Evolutionary conservation across 345 rosid genomes (phyloP).

Genomic region (Rhodamnia rubescens): DNA sequence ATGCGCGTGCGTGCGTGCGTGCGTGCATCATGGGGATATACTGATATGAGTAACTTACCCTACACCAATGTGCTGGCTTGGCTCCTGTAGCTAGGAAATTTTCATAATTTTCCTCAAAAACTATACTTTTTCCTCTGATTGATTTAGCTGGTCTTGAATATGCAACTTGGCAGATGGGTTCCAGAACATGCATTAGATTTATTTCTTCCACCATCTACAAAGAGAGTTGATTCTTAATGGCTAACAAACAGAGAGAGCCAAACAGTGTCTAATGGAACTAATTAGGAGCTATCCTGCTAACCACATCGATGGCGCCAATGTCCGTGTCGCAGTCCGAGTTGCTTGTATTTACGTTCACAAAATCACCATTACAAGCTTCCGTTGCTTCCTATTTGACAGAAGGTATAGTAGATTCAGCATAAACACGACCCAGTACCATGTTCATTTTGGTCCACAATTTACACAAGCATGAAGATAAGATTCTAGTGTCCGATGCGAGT

Average conservation of each 20-base stretch:
- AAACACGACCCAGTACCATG: not conserved
- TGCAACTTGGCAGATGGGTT: slow-evolving; percentile 21
- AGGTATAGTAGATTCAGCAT: not conserved
- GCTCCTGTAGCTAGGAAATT: slow-evolving; percentile 3
- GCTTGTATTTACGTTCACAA: slow-evolving; percentile 12
- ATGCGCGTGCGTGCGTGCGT: not conserved
- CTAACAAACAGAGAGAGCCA: not conserved
- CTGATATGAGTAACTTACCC: slow-evolving; percentile 6
- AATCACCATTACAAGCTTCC: slow-evolving; percentile 14
- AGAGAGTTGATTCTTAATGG: not conserved
- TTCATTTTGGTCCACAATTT: not conserved
- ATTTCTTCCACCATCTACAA: slow-evolving; percentile 16
- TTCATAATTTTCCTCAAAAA: slow-evolving; percentile 6
- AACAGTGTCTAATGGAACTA: not conserved
- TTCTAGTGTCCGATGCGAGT: not conserved
- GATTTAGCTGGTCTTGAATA: slow-evolving; percentile 1
- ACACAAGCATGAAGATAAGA: not conserved
- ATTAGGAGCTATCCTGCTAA: not conserved
- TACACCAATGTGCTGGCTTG: slow-evolving; percentile 15
- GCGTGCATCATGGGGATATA: not conserved
- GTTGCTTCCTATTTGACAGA: not conserved
- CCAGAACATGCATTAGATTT: slow-evolving; percentile 20
- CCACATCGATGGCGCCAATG: slow-evolving; percentile 6
- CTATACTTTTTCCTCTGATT: slow-evolving; percentile 6
- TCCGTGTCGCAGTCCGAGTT: slow-evolving; percentile 10